phyloP scores from a whole-genome alignment of 805 yeast genomes.

The Nakazawaea laoshanensis region DNA sequence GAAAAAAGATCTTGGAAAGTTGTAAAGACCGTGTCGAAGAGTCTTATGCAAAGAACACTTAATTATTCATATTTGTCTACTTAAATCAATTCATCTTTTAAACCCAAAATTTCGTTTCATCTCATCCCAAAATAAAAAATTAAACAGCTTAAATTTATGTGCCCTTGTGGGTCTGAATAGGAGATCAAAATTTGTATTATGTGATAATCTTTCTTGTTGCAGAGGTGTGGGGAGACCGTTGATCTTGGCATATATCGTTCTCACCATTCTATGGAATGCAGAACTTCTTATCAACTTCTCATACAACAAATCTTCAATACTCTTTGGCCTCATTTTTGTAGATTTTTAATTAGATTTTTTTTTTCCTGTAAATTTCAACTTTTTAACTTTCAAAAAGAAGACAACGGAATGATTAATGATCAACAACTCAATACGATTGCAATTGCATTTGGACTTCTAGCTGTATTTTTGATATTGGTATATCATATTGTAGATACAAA shows the following conservation, averaged over 20 bases:
- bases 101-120: constrained; percentile 46
- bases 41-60: constrained; percentile 34
- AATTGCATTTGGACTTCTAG: constrained; percentile 61
- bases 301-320: constrained; percentile 12
- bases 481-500: constrained; percentile 42
- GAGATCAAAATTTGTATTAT: constrained; percentile 15
- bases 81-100: constrained; percentile 12
- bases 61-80: not conserved
- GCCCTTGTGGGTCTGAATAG: constrained; percentile 37
- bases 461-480: constrained; percentile 61
- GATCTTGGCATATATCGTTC: constrained; percentile 51
- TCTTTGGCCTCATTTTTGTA: constrained; percentile 7
- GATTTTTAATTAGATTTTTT: too few relatives aligned
- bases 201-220: constrained; percentile 15
- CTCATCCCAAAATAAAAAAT: constrained; percentile 54
- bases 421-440: constrained; percentile 68
- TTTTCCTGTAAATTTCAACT: not conserved
- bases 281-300: constrained; percentile 40
- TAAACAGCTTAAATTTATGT: constrained; percentile 56
- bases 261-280: constrained; percentile 55
- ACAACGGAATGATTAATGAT: constrained; percentile 66
- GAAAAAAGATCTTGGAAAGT: constrained; percentile 74
- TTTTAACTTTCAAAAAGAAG: not conserved
- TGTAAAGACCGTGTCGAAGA: constrained; percentile 61
- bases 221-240: constrained; percentile 48